Percentiles rank a stretch among this genome's conserved stretches.
phyloP scores from a whole-genome alignment of 495 filamentous ascomycete species.

The Lasiosphaeria miniovina region DNA sequence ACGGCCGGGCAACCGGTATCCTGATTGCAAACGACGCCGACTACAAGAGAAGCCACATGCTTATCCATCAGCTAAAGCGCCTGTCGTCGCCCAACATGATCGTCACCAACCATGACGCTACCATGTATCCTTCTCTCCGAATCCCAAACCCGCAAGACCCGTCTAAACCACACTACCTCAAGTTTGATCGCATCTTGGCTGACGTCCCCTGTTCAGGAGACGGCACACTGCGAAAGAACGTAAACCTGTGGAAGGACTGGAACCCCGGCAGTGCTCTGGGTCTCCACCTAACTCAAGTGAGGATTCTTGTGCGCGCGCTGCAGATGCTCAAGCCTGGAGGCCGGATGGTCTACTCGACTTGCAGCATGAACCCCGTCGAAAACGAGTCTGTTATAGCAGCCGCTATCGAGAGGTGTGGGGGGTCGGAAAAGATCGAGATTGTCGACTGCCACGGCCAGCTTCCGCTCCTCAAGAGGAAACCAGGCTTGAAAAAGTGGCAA shows the following conservation, averaged over 20 bases:
- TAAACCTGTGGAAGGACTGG: conserved; percentile 93
- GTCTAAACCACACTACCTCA: conserved; percentile 69
- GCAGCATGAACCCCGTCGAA: conserved; percentile 95
- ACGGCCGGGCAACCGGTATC: conserved; percentile 83
- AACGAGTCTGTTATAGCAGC: conserved; percentile 85
- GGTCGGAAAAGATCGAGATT: conserved; percentile 73
- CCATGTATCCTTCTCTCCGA: conserved; percentile 87
- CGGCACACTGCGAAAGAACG: conserved; percentile 88
- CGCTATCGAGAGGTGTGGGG: conserved; percentile 89
- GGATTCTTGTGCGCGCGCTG: conserved; percentile 87
- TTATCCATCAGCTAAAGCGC: conserved; percentile 95
- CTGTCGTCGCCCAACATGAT: conserved; percentile 94
- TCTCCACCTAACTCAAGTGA: conserved; percentile 75
- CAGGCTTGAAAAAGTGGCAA: conserved; percentile 76
- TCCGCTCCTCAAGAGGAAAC: conserved; percentile 66
- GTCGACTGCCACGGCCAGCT: conserved; percentile 77
- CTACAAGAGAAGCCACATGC: conserved; percentile 91
- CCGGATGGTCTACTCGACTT: conserved; percentile 93
- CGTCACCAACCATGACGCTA: conserved; percentile 97
- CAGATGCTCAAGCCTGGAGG: conserved; percentile 97
- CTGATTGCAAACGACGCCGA: conserved; percentile 94
- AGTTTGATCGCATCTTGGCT: conserved; percentile 93
- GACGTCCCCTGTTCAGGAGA: conserved; percentile 98
- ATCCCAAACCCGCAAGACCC: conserved; percentile 56
- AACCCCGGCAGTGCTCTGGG: conserved; percentile 77